phyloP scores from a whole-genome alignment of 108 stramenopile genomes.

The Discostella stelligeroides region DNA sequence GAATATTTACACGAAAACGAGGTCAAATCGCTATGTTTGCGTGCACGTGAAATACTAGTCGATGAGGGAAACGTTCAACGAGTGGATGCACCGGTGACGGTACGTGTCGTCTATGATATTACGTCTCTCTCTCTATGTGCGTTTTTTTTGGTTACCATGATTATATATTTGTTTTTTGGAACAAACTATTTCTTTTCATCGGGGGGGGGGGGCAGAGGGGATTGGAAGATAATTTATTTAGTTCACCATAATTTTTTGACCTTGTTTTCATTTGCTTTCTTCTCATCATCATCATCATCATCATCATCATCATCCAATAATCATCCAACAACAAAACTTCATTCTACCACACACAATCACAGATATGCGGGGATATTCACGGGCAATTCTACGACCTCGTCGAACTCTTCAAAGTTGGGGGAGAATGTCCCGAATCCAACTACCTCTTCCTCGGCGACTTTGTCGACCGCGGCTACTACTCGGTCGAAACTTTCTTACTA shows the following conservation, averaged over 20 bases:
- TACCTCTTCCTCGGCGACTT: slow-evolving; percentile 99
- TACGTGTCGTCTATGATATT: too few species aligned
- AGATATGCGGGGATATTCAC: slow-evolving; percentile 99
- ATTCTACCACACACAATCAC: background rate
- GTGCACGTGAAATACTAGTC: slow-evolving; percentile 97
- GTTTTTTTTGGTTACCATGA: background rate
- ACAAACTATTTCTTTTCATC: too few species aligned
- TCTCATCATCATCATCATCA: background rate
- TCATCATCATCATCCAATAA: too few species aligned
- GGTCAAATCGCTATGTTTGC: slow-evolving; percentile 95
- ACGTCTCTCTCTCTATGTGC: too few species aligned
- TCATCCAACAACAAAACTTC: slow-evolving; percentile 1
- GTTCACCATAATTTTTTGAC: too few species aligned
- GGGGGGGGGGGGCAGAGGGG: background rate
- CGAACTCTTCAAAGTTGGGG: slow-evolving; percentile 98
- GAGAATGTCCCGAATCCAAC: slow-evolving; percentile 97
- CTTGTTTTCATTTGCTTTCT: background rate
- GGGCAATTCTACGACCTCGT: slow-evolving; percentile 99
- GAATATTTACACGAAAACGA: slow-evolving; percentile 98
- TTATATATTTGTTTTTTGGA: slow-evolving; percentile 3
- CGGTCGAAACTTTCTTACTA: slow-evolving; percentile 97
- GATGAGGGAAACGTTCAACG: slow-evolving; percentile 99
- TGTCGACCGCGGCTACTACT: slow-evolving; percentile 99
- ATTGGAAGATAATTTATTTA: too few species aligned
- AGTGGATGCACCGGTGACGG: slow-evolving; percentile 98